Base-by-base conservation (phyloP, 2,329 filamentous ascomycete genomes). In the Paramyrothecium sp. region DNA sequence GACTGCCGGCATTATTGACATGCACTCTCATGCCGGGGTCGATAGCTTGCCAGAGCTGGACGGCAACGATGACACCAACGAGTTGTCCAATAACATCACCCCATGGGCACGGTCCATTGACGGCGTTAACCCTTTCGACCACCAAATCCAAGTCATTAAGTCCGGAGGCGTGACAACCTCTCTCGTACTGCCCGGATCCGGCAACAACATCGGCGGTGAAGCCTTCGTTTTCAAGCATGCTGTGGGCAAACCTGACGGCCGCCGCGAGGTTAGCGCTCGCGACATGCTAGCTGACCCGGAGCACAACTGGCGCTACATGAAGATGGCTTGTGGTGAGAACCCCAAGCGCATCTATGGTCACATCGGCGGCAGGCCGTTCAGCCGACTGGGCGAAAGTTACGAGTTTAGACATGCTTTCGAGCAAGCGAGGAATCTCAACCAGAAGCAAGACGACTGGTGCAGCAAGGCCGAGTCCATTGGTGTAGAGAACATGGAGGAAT, bases 321-420 rank as follows among this genome's bases (percentile, higher is more conserved):
- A 91, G 74, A 90, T 90, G 87, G 88, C 88, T 0, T 90, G 87
- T 61, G 88, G 88, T 38, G 88, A 90, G 71, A 90, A 90, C 63
- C 76, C 87, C 2, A 89, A 89, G 73, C 73, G 79, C 1, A 74
- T 85, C 1, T 88, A 89, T 58, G 86, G 86, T 11, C 76, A 75
- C 50, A 65, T 73, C 4, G 84, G 84, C 22, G 76, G 79, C 54
- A 75, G 75, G 50, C 86, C 85, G 0, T 78, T 78, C 55, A 89
- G 83, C 59, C 77, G 88, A 1, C 74, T 90, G 65, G 88, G 88
- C 10, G 87, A 90, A 71, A 87, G 86, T 51, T 90, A 85, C 80
- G 81, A 86, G 60, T 88, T 90, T 64, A 80, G 88, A 2, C 86
- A 87, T 58, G 86, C 86, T 2, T 86, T 90, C 60, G 86, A 89